These are phyloP conservation scores for Pneumocystis carinii DNA, from an alignment of 1,139 yeast genomes.

Conservation along the genomic window DNA sequence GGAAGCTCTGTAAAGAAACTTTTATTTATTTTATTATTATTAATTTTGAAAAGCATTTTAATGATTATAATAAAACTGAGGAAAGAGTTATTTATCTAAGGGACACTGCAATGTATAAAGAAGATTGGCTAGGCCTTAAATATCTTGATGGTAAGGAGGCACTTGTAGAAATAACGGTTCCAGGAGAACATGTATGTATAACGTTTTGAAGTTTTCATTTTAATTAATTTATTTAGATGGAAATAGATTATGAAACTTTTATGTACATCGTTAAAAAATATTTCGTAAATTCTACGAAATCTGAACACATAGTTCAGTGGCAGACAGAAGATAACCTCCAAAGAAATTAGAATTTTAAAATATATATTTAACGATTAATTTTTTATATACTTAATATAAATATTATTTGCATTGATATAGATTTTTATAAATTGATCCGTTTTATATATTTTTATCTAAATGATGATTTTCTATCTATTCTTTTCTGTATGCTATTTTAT, in stretches of 20 bases:
- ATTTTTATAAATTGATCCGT: not conserved
- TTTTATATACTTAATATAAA: not conserved
- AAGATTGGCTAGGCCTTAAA: conserved; percentile 48
- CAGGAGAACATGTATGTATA: conserved; percentile 57
- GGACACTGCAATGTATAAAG: conserved; percentile 34
- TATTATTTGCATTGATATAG: not conserved
- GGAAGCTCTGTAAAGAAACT: conserved; percentile 23
- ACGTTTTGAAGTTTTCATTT: conserved; percentile 20
- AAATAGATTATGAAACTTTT: not conserved
- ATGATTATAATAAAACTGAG: conserved; percentile 35
- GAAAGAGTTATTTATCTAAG: conserved; percentile 35
- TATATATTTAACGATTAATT: not conserved
- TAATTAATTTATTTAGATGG: not conserved
- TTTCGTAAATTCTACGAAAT: not conserved
- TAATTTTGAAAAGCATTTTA: conserved; percentile 28
- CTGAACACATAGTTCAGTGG: not conserved
- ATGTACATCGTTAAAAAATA: not conserved
- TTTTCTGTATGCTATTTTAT: not conserved
- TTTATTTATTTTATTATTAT: not conserved
- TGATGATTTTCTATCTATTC: not conserved
- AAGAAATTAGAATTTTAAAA: not conserved
- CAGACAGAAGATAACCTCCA: not conserved
- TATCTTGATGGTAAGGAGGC: conserved; percentile 30
- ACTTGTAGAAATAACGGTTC: conserved; percentile 37
- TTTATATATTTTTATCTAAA: not conserved